Evolutionary conservation across 306 rosid species (phyloP).

Genomic region (Rosa persica): DNA sequence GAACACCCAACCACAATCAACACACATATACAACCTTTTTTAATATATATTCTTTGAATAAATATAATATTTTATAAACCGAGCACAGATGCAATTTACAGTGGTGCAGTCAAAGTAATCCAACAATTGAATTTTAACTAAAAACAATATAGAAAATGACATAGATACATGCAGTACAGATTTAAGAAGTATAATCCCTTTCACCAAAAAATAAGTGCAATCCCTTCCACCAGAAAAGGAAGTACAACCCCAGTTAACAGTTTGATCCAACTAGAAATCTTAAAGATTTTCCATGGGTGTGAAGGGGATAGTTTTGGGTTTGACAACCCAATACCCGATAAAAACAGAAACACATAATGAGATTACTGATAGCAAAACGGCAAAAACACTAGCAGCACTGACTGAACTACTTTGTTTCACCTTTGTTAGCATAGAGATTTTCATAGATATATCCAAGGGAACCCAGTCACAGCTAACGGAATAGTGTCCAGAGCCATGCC

Average conservation of each 20-base stretch:
- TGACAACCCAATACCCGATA: conserved; percentile 60
- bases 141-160: neutral
- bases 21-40: too few species aligned
- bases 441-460: conserved; percentile 60
- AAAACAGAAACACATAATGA: conserved; percentile 80
- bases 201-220: neutral
- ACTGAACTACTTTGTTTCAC: conserved; percentile 50
- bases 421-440: conserved; percentile 35
- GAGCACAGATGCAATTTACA: neutral
- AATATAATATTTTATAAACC: too few species aligned
- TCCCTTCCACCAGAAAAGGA: conserved; percentile 13
- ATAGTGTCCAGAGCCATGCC: conserved; percentile 95
- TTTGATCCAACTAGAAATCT: conserved; percentile 40
- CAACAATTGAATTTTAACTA: too few species aligned
- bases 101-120: neutral
- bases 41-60: too few species aligned
- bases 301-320: conserved; percentile 42
- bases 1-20: too few species aligned
- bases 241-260: conserved; percentile 45
- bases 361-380: conserved; percentile 75
- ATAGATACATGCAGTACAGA: neutral
- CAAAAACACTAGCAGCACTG: conserved; percentile 63
- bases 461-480: conserved; percentile 88
- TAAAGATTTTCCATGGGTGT: conserved; percentile 73
- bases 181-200: neutral